A percentile compares a stretch with the other conserved stretches of the same genome.
Evolutionary conservation across 2,329 filamentous ascomycete genomes (phyloP).

Genomic region (Neonectria coccinea): DNA sequence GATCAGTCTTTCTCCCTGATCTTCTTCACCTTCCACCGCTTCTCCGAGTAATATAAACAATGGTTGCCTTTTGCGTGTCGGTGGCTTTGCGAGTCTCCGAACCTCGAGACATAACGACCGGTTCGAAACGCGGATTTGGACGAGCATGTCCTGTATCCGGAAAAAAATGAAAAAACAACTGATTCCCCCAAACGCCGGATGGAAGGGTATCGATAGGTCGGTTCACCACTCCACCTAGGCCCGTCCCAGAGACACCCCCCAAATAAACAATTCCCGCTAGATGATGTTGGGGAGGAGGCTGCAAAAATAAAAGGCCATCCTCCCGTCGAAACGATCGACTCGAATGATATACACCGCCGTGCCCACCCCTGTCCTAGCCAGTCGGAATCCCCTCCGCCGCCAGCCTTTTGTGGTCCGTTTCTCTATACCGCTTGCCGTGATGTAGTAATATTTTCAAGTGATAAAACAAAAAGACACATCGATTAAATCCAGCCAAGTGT

Average conservation of each 20-base stretch:
- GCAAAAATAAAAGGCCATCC: slow-evolving; percentile 25
- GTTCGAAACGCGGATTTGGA: slow-evolving; percentile 37
- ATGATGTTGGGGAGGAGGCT: slow-evolving; percentile 27
- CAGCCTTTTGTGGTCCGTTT: slow-evolving; percentile 44
- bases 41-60: slow-evolving; percentile 24
- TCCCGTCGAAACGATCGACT: slow-evolving; percentile 46
- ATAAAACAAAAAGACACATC: slow-evolving; percentile 35
- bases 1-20: slow-evolving; percentile 3
- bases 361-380: slow-evolving; percentile 30
- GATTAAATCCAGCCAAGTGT: slow-evolving; percentile 32
- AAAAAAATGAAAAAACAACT: slow-evolving; percentile 30
- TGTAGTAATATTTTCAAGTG: slow-evolving; percentile 42
- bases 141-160: slow-evolving; percentile 24
- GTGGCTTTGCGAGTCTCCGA: slow-evolving; percentile 21
- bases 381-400: slow-evolving; percentile 37
- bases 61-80: slow-evolving; percentile 21
- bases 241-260: slow-evolving; percentile 27
- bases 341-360: slow-evolving; percentile 47
- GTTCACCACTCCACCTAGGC: slow-evolving; percentile 37
- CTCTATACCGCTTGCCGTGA: slow-evolving; percentile 46
- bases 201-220: slow-evolving; percentile 47
- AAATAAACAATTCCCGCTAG: slow-evolving; percentile 38
- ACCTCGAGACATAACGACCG: slow-evolving; percentile 34
- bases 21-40: slow-evolving; percentile 9
- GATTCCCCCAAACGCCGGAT: slow-evolving; percentile 44